Evolutionary conservation across 345 rosid genomes (phyloP), one percentile per base, ranked within the genome.

Genomic region (Clausena lansium): DNA sequence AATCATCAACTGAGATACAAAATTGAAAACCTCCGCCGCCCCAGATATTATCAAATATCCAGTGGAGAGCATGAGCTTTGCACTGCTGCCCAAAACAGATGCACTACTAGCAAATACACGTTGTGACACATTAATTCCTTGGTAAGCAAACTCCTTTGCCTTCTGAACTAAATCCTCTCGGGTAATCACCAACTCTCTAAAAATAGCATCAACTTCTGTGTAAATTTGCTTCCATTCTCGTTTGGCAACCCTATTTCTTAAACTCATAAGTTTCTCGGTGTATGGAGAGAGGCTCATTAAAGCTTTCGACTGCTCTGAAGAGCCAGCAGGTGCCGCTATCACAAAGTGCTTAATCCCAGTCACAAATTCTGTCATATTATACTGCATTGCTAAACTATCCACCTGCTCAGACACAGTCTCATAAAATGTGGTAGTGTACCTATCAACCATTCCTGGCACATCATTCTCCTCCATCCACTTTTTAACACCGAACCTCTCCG

Each of bases 381-480:
- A 94, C 82, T 91, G 98, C 91, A 86, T 85, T 52, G 98, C 97
- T 78, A 91, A 87, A 62, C 86, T 91, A 81, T 94, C 98, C 27
- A 94, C 84, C 78, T 94, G 97, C 30, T 81, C 92, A 7, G 91
- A 92, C 27, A 94, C 92, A 0, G 96, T 91, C 64, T 86, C 88
- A 71, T 95, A 95, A 78, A 91, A 76, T 74, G 86, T 81, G 1
- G 97, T 82, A 1, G 94, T 84, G 82, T 93, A 92, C 84, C 75
- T 86, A 83, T 92, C 99, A 2, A 91, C 94, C 93, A 91, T 87
- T 60, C 93, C 98, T 0, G 99, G 89, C 25, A 95, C 94, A 81
- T 95, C 99, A 52, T 95, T 95, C 81, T 93, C 99, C 25, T 90
- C 93, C 97, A 95, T 92, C 99, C 98, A 95, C 67, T 85, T 82